Evolutionary conservation across 768 basidiomycete species (phyloP).

Genomic region (Russula ochroleuca): DNA sequence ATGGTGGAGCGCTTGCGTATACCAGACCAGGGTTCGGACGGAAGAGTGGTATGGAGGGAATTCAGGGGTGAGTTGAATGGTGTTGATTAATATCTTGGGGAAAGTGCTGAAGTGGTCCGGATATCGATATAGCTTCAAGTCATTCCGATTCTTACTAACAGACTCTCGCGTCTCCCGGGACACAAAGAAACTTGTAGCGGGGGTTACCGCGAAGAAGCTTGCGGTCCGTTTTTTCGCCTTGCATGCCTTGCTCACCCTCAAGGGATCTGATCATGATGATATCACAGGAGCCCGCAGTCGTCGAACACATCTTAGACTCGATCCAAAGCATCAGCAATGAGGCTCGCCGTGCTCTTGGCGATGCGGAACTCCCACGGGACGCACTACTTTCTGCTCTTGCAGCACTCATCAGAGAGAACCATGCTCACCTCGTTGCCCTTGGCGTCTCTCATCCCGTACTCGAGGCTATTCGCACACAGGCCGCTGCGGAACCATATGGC

Average conservation of each 20-base stretch:
- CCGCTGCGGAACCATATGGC: conserved; percentile 55
- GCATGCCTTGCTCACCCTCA: not conserved
- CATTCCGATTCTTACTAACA: conserved; percentile 82
- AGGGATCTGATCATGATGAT: conserved; percentile 4
- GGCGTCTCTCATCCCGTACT: conserved; percentile 89
- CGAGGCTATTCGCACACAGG: conserved; percentile 74
- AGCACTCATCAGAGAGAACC: conserved; percentile 88
- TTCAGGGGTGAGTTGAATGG: conserved; percentile 60
- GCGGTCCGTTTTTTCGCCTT: conserved; percentile 41
- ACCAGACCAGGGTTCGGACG: conserved; percentile 73
- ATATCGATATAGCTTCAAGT: conserved; percentile 66
- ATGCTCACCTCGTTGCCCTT: conserved; percentile 73
- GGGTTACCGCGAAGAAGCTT: conserved; percentile 69
- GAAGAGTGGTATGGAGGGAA: conserved; percentile 77
- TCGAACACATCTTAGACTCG: conserved; percentile 67
- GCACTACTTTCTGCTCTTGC: conserved; percentile 62
- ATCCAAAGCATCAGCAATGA: conserved; percentile 86
- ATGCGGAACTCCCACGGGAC: conserved; percentile 63
- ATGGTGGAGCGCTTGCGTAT: conserved; percentile 90
- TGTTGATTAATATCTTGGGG: not conserved
- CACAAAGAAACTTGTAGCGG: conserved; percentile 90
- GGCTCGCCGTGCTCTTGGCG: conserved; percentile 69
- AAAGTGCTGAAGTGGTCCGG: conserved; percentile 13
- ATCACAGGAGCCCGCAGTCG: conserved; percentile 74
- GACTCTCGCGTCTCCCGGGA: conserved; percentile 92